These are phyloP conservation scores for Madurella mycetomatis DNA, from an alignment of 2,329 filamentous ascomycete species.

Conservation along the genomic window DNA sequence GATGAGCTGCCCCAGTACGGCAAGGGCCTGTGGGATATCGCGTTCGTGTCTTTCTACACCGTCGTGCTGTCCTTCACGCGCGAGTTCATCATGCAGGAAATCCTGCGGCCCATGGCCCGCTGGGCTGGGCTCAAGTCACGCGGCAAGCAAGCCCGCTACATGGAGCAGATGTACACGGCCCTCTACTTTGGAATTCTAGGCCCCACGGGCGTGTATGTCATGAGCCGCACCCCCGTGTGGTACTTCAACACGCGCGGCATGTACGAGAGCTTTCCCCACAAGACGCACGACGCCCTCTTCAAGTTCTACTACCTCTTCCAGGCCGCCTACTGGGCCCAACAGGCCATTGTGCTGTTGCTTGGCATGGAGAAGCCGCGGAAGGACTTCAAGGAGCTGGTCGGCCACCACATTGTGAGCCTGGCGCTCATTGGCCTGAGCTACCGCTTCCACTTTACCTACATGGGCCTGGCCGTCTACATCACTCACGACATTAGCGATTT, in stretches of 20 bases:
- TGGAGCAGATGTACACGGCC: slow-evolving; percentile 94
- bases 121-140: slow-evolving; percentile 64
- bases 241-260: slow-evolving; percentile 90
- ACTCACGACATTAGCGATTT: slow-evolving; percentile 94
- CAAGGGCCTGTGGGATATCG: slow-evolving; percentile 82
- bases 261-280: slow-evolving; percentile 85
- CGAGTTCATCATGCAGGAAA: slow-evolving; percentile 91
- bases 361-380: slow-evolving; percentile 90
- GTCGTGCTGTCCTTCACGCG: slow-evolving; percentile 88
- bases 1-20: slow-evolving; percentile 65
- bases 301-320: slow-evolving; percentile 97
- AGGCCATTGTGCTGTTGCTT: slow-evolving; percentile 80
- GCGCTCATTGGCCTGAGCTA: slow-evolving; percentile 82
- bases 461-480: slow-evolving; percentile 88
- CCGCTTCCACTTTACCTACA: slow-evolving; percentile 94
- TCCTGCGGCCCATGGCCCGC: slow-evolving; percentile 72
- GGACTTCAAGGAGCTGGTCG: slow-evolving; percentile 90
- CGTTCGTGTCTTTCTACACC: slow-evolving; percentile 85
- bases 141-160: slow-evolving; percentile 82
- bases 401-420: slow-evolving; percentile 86
- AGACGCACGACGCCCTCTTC: slow-evolving; percentile 72
- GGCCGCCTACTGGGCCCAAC: slow-evolving; percentile 92
- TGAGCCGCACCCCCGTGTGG: slow-evolving; percentile 88
- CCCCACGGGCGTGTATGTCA: slow-evolving; percentile 82
- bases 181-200: slow-evolving; percentile 83